Base-by-base conservation (phyloP, 352 stramenopile genomes). In the Pythium grandisporangium region DNA sequence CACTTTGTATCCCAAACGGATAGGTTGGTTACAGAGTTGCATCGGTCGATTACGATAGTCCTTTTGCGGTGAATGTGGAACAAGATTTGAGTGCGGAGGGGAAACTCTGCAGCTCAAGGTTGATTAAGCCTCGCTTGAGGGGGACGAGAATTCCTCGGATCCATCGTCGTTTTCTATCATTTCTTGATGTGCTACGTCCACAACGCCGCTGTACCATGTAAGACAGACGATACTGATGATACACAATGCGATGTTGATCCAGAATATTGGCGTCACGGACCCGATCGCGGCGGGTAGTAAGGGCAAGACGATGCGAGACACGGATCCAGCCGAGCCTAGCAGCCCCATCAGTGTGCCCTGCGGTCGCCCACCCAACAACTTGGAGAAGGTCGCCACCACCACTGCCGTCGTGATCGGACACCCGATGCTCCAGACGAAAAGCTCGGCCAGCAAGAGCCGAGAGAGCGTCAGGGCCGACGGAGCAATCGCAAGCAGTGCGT, bases 301-400 rank as follows among this genome's bases (percentile, higher is more conserved):
- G 20, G 77, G 77, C 17, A 91, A 47, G 23, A 91, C 58, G 42
- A 88, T 91, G 11, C 77, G 74, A 43, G 70, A 84, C 8, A 86
- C 55, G 0, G 77, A 91, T 7, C 60, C 74, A 4, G 77, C 72
- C 14, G 77, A 88, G 1, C 77, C 77, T 1, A 91, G 61, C 37
- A 88, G 51, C 1, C 74, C 77, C 77, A 91, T 91, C 14, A 86
- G 61, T 27, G 74, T 91, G 30, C 77, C 77, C 52, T 91, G 77
- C 5, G 75, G 77, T 19, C 75, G 66, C 21, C 68, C 65, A 17
- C 74, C 77, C 13, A 91, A 60, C 17, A 88, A 42, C 42, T 86
- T 86, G 24, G 74, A 87, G 37, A 87, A 90, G 2, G 77, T 71
- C n/a, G 74, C 71, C 11, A 90, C 64, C 12, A 79, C 71, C 17